Percentiles rank a stretch among this genome's conserved stretches.
Conservation (phyloP, 768 basidiomycete species). For the Panaeolus papilionaceus region DNA sequence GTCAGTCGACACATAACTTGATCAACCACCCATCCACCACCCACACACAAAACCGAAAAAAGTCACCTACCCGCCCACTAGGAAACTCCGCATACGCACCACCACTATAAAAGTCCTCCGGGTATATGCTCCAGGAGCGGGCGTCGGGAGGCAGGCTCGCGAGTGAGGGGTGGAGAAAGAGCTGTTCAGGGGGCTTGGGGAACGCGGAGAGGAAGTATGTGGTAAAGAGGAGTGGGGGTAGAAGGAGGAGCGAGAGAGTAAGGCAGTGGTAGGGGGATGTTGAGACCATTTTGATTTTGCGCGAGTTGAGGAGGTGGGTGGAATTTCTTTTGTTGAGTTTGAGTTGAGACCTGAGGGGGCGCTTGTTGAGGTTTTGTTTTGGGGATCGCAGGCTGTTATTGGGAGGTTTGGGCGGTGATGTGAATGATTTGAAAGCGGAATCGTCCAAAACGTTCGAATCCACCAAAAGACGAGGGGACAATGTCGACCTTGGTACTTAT, state of each 20-base stretch:
- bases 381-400: no score
- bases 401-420: no score
- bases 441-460: no score
- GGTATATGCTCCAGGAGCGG: constrained; percentile 74
- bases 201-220: constrained; percentile 71
- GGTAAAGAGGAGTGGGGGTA: constrained; percentile 65
- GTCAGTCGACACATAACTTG: neutral
- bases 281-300: constrained; percentile 30
- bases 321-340: neutral
- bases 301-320: no score
- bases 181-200: constrained; percentile 60
- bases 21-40: neutral
- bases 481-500: no score
- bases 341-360: neutral
- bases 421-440: no score
- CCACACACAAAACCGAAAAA: constrained; percentile 9
- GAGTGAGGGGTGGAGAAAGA: constrained; percentile 61
- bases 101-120: constrained; percentile 69
- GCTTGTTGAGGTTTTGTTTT: neutral
- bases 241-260: constrained; percentile 59
- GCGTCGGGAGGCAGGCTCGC: constrained; percentile 60
- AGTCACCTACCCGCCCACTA: constrained; percentile 57
- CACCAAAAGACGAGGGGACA: no score
- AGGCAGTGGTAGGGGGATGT: constrained; percentile 51
- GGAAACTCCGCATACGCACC: constrained; percentile 72